phyloP scores from a whole-genome alignment of 2,329 filamentous ascomycete genomes.

The Fusarium albosuccineum region DNA sequence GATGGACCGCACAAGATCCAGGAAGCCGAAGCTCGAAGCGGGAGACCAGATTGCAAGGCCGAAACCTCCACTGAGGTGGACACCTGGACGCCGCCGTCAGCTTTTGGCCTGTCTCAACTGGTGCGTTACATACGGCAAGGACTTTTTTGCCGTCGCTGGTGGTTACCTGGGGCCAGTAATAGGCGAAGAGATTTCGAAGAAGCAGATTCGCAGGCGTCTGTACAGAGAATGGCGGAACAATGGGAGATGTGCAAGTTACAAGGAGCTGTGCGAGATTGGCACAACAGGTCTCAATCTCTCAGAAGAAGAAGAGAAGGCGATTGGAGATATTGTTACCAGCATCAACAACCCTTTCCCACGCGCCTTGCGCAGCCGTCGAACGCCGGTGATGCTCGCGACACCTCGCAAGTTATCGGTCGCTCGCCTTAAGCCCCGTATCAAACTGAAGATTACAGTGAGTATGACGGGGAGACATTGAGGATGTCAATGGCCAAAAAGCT shows the following conservation, averaged over 20 bases:
- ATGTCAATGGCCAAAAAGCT: too few relatives aligned
- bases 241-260: not conserved
- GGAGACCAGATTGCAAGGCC: not conserved
- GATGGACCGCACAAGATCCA: too few relatives aligned
- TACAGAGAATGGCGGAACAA: fast-evolving
- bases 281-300: not conserved
- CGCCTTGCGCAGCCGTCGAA: too few relatives aligned
- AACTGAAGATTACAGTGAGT: too few relatives aligned
- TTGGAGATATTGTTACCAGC: not conserved
- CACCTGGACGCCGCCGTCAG: not conserved
- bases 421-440: too few relatives aligned
- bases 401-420: too few relatives aligned
- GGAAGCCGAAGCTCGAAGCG: too few relatives aligned
- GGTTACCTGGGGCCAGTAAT: not conserved
- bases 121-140: not conserved
- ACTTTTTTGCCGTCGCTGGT: not conserved
- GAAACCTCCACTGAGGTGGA: not conserved
- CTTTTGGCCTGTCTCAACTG: slow-evolving; percentile 6
- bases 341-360: too few relatives aligned
- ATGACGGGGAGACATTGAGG: too few relatives aligned
- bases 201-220: not conserved
- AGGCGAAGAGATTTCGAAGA: not conserved
- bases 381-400: too few relatives aligned
- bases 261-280: not conserved
- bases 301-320: not conserved